Percentiles rank a stretch among this genome's conserved stretches.
phyloP scores from a whole-genome alignment of 495 filamentous ascomycete species.

The Immersiella caudata region DNA sequence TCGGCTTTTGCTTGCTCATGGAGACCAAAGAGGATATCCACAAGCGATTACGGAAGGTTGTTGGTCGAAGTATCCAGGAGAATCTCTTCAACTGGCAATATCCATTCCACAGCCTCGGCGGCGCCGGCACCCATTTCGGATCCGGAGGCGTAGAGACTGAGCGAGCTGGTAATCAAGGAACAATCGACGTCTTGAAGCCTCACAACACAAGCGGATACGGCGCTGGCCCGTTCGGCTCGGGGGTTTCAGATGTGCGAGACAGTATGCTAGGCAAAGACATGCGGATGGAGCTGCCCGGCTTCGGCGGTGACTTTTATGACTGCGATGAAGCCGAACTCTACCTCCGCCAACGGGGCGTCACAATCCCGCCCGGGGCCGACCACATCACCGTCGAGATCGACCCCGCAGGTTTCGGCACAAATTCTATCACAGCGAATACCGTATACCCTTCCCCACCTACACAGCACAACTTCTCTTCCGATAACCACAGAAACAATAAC shows the following conservation, averaged over 20 bases:
- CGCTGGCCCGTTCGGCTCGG: conserved; percentile 43
- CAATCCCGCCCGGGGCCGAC: conserved; percentile 55
- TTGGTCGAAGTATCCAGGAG: conserved; percentile 47
- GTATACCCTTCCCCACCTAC: background rate
- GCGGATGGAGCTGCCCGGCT: conserved; percentile 49
- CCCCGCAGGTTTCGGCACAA: background rate
- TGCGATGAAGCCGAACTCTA: conserved; percentile 72
- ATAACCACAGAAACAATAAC: background rate
- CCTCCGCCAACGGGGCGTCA: conserved; percentile 60
- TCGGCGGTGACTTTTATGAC: conserved; percentile 75
- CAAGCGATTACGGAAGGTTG: conserved; percentile 45
- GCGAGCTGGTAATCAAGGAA: conserved; percentile 39
- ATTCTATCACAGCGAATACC: background rate
- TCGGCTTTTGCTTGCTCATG: conserved; percentile 66
- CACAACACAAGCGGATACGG: conserved; percentile 41
- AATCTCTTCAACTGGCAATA: conserved; percentile 61
- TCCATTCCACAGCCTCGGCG: conserved; percentile 68
- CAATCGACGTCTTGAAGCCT: conserved; percentile 37
- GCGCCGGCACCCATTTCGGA: conserved; percentile 66
- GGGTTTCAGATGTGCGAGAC: conserved; percentile 30
- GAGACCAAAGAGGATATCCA: conserved; percentile 54
- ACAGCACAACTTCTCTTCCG: conserved; percentile 5
- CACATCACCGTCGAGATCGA: conserved; percentile 56
- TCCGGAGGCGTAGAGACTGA: conserved; percentile 29
- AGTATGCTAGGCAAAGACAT: conserved; percentile 42